Base-by-base conservation (phyloP, 139 green algal genomes). In the Microglena sp. region DNA sequence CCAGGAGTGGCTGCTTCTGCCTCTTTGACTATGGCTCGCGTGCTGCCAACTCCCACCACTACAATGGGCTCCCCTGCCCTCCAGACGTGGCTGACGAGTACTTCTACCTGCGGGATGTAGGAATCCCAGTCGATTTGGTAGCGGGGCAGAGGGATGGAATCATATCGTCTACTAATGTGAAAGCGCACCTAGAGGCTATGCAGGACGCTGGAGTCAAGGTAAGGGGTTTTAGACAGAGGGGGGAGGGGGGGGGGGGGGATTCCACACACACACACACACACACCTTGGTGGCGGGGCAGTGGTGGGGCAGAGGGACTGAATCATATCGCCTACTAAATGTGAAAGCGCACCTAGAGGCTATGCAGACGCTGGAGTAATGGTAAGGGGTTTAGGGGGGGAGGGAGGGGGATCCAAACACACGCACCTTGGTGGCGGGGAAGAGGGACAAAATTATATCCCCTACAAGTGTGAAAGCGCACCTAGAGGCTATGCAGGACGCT, bases 111-210 rank as follows among this genome's bases (percentile, higher is more conserved):
- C 64, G 67, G 3, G 34, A 78, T 4, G 62, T 36, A 55, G 77
- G 87, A 36, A 57, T 96, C 22, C 92, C 92, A 0, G 79, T 98
- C 33, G 89, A 97, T 67, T 68, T 97, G 44, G 76, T 93, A 36
- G 83, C 78, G 8, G 92, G 92, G 3, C 55, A 33, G 5, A 34
- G 74, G 11, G 91, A 97, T 74, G 84, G 88, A 33, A 66, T 97
- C 40, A 92, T 97, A 43, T 74, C 80, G 6, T 68, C 77, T 1
- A 33, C 60, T 24, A 85, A 89, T 67, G 76, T 90, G 1, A 36
- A 74, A 1, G 55, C 32, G 7, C 89, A 95, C 73, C 83, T 81
- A 29, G 26, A 76, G 0, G 53, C 54, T 0, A 89, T 95, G 80
- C 64, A 62, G 30, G 44, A 74, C 28, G 82, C 79, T 5, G 84